Evolutionary conservation across 805 yeast genomes (phyloP), one percentile per base, ranked within the genome.

Genomic region (Hanseniaspora thailandica): DNA sequence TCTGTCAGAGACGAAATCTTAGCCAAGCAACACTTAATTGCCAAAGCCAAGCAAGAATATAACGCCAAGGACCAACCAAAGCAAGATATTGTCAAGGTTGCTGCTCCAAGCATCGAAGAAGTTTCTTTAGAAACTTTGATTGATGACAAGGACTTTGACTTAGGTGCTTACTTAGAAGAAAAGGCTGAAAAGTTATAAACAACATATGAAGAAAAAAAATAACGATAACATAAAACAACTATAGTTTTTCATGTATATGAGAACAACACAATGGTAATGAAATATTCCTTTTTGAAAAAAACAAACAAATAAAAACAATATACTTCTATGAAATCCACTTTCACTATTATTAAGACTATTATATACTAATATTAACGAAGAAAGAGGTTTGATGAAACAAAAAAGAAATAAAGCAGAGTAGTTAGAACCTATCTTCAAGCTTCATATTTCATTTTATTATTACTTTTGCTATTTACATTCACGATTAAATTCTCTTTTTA

Each of bases 31-130:
- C 80, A 82, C 63, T 78, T 89, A 66, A 85, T 90, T 63, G 80
- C 75, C 56, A 84, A 87, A 70, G 98, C 97, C 61, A 88, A 86
- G 75, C 84, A 82, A 52, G 89, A 86, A 72, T 90, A 76, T 71
- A 88, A 86, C 61, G 83, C 78, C 69, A 71, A 80, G 63, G 70
- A 76, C 63, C 71, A 75, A 57, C 72, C 73, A 60, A 67, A 67
- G 51, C 68, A 67, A 36, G 74, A 74, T 55, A 69, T 65, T 34
- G 64, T 67, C 22, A 59, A 70, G 30, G 61, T 72, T 47, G 69
- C 74, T n/a, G 60, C 70, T 44, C 76, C 78, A 52, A 41, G 33
- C 35, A 67, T 82, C 60, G 77, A 89, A 38, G 38, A 45, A 31
- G 47, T 52, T 13, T 26, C 39, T 17, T 52, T 52, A 26, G 55